phyloP scores from a whole-genome alignment of 139 green algal species.

The Raphidocelis subcapitata region DNA sequence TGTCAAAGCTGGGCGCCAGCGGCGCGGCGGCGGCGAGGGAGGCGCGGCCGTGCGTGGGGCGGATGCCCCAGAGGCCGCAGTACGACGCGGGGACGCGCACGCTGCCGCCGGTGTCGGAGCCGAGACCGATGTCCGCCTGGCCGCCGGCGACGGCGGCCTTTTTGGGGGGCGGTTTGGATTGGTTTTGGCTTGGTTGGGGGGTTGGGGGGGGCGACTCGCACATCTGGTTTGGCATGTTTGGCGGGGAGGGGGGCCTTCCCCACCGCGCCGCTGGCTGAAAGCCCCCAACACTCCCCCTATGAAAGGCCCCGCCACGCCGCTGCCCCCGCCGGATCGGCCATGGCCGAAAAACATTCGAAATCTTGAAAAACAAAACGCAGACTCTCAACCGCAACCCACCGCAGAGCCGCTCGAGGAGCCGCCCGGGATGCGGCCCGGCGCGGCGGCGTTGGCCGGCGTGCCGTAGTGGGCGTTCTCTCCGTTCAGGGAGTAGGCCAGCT shows the following conservation, averaged over 20 bases:
- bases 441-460: constrained; percentile 82
- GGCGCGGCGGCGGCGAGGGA: constrained; percentile 51
- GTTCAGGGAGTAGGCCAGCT: constrained; percentile 79
- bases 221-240: neutral
- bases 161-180: neutral
- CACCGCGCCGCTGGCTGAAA: too few relatives aligned
- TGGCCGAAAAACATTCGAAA: too few relatives aligned
- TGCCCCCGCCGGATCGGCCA: too few relatives aligned
- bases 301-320: too few relatives aligned
- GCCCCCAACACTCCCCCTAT: too few relatives aligned
- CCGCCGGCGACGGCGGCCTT: constrained; percentile 75
- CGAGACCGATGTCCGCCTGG: constrained; percentile 74
- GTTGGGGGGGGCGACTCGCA: neutral
- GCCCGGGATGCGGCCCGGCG: constrained; percentile 77
- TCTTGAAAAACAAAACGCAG: too few relatives aligned
- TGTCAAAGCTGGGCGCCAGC: constrained; percentile 86
- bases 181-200: neutral
- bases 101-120: constrained; percentile 86
- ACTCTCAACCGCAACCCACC: too few relatives aligned
- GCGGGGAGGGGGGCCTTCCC: neutral
- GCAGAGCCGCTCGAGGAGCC: constrained; percentile 92
- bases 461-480: constrained; percentile 91
- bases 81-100: constrained; percentile 88
- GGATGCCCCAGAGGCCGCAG: constrained; percentile 86
- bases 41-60: constrained; percentile 81